Evolutionary conservation across 2,329 filamentous ascomycete genomes (phyloP).

Genomic region (Fusarium cicatricum): DNA sequence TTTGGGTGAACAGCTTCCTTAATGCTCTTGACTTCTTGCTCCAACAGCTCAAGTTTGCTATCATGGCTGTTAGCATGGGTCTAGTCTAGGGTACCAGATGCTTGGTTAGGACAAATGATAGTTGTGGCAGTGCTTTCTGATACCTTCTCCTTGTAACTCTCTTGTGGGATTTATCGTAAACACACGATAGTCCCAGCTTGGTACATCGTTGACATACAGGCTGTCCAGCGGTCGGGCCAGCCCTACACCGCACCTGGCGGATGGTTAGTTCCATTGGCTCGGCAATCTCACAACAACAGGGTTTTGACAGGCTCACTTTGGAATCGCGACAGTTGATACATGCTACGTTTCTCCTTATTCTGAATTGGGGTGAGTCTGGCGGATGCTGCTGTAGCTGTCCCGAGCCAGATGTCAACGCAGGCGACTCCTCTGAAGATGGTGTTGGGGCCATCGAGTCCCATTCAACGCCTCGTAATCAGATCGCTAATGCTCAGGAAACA

Average conservation of each 20-base stretch:
- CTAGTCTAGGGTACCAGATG: conserved; percentile 4
- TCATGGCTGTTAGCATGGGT: conserved; percentile 12
- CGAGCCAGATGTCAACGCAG: conserved; percentile 35
- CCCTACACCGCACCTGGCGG: conserved; percentile 55
- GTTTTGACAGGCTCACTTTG: conserved; percentile 45
- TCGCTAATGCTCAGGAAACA: conserved; percentile 4
- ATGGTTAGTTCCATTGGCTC: conserved; percentile 13
- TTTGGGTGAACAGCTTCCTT: conserved; percentile 57
- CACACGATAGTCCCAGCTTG: conserved; percentile 54
- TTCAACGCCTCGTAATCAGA: conserved; percentile 17
- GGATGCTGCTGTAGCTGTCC: conserved; percentile 27
- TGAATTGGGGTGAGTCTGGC: conserved; percentile 34
- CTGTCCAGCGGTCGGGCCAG: conserved; percentile 49
- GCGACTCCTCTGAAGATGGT: conserved; percentile 43
- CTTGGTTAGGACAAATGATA: too few relatives aligned
- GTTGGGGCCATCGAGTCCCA: conserved; percentile 44
- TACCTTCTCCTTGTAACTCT: conserved; percentile 56
- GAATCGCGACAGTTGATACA: conserved; percentile 52
- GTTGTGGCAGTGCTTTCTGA: too few relatives aligned
- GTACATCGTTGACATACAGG: conserved; percentile 54
- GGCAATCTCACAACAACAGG: not conserved
- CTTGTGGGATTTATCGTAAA: conserved; percentile 58
- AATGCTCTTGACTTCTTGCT: conserved; percentile 63
- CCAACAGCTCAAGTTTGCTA: conserved; percentile 64
- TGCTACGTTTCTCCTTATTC: conserved; percentile 49